Evolutionary conservation across 2,329 filamentous ascomycete species (phyloP).

Genomic region (Colletotrichum siamense): DNA sequence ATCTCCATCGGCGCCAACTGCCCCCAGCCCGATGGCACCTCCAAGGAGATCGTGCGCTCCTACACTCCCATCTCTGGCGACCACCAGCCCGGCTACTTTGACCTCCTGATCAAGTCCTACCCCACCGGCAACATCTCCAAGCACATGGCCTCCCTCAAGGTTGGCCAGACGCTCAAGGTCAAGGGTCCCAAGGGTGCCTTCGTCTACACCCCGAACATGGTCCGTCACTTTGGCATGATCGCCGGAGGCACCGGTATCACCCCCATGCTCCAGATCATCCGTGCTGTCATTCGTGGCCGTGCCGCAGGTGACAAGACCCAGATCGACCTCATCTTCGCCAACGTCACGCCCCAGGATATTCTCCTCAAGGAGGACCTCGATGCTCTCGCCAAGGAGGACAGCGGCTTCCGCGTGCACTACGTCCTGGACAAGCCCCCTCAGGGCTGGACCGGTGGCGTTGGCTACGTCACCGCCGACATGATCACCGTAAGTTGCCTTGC

Average conservation of each 20-base stretch:
- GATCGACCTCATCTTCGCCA: conserved; percentile 95
- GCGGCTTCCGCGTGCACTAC: conserved; percentile 87
- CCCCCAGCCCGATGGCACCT: conserved; percentile 68
- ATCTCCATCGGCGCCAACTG: conserved; percentile 91
- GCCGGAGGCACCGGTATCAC: conserved; percentile 97
- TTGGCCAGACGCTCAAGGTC: conserved; percentile 89
- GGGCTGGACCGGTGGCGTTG: conserved; percentile 89
- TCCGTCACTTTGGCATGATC: conserved; percentile 96
- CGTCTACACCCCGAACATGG: conserved; percentile 97
- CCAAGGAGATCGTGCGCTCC: conserved; percentile 86
- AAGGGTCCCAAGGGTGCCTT: conserved; percentile 96
- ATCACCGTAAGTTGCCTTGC: conserved; percentile 69
- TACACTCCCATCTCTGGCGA: conserved; percentile 94
- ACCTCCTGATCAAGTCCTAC: conserved; percentile 98
- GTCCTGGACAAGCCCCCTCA: conserved; percentile 95
- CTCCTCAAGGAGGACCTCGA: conserved; percentile 93
- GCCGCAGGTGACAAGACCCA: conserved; percentile 82
- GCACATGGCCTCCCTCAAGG: conserved; percentile 80
- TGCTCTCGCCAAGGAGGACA: conserved; percentile 75
- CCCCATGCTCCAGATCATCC: conserved; percentile 96
- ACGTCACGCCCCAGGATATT: conserved; percentile 92
- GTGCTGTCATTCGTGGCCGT: conserved; percentile 85
- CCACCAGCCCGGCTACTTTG: conserved; percentile 88
- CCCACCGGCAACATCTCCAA: conserved; percentile 97
- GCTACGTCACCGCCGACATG: conserved; percentile 95